phyloP scores from a whole-genome alignment of 257 asterid species.

The Fraxinus pennsylvanica region DNA sequence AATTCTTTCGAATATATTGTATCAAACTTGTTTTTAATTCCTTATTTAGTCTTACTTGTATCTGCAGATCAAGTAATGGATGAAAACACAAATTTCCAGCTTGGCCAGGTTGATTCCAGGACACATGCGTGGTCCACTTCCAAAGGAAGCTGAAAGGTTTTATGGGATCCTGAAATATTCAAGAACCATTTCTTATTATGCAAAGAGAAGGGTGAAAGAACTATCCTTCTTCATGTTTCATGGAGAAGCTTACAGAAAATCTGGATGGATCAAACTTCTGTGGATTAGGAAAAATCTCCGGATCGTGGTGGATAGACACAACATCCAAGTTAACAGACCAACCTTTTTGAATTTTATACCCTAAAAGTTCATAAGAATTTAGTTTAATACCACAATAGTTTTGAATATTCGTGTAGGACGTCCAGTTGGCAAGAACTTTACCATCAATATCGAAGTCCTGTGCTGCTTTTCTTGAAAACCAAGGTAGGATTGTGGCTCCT shows the following conservation, averaged over 20 bases:
- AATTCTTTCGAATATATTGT: background rate
- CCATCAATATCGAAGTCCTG: slow-evolving; percentile 81
- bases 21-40: background rate
- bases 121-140: slow-evolving; percentile 84
- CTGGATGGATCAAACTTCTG: slow-evolving; percentile 75
- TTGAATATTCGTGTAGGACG: background rate
- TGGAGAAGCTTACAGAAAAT: slow-evolving; percentile 56
- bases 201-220: background rate
- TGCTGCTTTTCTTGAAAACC: slow-evolving; percentile 92
- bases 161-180: slow-evolving; percentile 51
- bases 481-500: slow-evolving; percentile 81
- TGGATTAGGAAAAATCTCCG: slow-evolving; percentile 56
- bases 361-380: slow-evolving; percentile 34
- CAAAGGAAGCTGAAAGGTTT: slow-evolving; percentile 82
- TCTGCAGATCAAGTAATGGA: slow-evolving; percentile 82
- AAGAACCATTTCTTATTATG: background rate
- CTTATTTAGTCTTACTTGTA: slow-evolving; percentile 44
- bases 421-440: slow-evolving; percentile 29
- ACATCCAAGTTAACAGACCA: slow-evolving; percentile 85
- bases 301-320: slow-evolving; percentile 85
- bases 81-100: slow-evolving; percentile 67
- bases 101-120: slow-evolving; percentile 91
- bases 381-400: slow-evolving; percentile 5
- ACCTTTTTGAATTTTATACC: slow-evolving; percentile 65
- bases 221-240: background rate